Conservation (phyloP, 352 stramenopile genomes). For the Pythium myriotylum region DNA sequence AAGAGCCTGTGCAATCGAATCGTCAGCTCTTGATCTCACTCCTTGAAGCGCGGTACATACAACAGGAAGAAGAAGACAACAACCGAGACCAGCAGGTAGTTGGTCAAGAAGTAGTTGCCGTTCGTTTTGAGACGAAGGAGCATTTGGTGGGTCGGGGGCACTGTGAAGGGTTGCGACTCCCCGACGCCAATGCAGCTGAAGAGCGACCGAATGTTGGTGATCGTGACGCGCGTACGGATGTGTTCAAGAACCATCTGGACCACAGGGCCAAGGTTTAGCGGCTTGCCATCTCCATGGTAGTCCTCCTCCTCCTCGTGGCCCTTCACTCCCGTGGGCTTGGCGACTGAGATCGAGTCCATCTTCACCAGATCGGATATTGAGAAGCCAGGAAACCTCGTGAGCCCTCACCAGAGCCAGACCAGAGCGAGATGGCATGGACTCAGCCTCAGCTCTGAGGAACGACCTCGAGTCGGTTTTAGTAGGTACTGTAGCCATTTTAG, state of each 20-base stretch:
- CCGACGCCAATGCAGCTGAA: constrained; percentile 67
- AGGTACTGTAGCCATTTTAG: constrained; percentile 18
- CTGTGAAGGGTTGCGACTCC: constrained; percentile 60
- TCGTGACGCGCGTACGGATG: constrained; percentile 44
- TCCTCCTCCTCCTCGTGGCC: constrained; percentile 20
- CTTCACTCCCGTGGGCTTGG: constrained; percentile 25
- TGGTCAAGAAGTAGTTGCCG: constrained; percentile 72
- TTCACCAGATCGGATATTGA: constrained; percentile 11
- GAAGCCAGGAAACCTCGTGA: not conserved
- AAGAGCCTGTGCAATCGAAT: constrained; percentile 47
- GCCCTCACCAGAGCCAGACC: constrained; percentile 16
- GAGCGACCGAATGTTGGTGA: constrained; percentile 56
- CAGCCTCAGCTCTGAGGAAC: constrained; percentile 3
- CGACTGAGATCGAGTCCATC: constrained; percentile 17
- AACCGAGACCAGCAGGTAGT: constrained; percentile 67
- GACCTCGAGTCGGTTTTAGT: constrained; percentile 1
- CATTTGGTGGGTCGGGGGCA: constrained; percentile 52
- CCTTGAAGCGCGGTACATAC: no score
- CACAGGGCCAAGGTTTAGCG: constrained; percentile 29
- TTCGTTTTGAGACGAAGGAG: constrained; percentile 66
- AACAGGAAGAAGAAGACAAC: constrained; percentile 67
- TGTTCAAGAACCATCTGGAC: constrained; percentile 40
- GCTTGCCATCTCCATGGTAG: constrained; percentile 15
- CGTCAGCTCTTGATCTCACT: no score
- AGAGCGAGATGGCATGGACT: constrained; percentile 6